A percentile compares a stretch with the other conserved stretches of the same genome.
These are phyloP conservation scores for Eucalyptus sideroxylon DNA, from an alignment of 345 rosid genomes.

Conservation along the genomic window DNA sequence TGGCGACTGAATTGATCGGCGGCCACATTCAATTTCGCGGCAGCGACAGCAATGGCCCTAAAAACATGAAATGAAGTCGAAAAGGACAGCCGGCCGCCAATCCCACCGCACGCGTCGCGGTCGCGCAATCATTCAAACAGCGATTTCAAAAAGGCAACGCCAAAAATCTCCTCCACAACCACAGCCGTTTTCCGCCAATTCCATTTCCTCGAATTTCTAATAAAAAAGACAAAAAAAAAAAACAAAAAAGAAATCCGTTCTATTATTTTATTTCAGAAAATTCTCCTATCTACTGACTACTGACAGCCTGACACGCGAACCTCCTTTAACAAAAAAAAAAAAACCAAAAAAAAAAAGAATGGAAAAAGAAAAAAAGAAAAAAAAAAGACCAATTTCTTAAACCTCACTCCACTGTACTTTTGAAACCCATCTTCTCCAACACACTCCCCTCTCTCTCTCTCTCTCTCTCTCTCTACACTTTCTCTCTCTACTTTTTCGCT, in stretches of 20 bases:
- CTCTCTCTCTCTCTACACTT: background rate
- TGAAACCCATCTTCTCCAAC: background rate
- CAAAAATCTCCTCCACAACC: background rate
- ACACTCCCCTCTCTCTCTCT: background rate
- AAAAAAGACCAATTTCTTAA: background rate
- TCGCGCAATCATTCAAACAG: background rate
- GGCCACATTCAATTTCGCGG: too few species aligned
- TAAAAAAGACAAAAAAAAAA: background rate
- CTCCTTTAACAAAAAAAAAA: background rate
- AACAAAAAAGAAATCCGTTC: background rate
- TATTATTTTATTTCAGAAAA: background rate
- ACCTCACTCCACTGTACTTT: background rate
- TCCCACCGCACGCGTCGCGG: background rate
- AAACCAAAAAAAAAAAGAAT: background rate
- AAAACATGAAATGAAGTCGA: background rate
- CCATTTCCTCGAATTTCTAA: background rate
- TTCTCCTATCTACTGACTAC: background rate
- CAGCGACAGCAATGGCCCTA: background rate
- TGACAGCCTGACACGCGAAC: background rate
- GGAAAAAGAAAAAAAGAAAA: background rate
- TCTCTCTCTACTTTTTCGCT: background rate
- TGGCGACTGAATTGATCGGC: background rate
- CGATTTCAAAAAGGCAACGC: background rate
- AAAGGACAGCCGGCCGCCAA: background rate
- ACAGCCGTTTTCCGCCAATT: background rate